Evolutionary conservation across 805 yeast species (phyloP).

Genomic region (Teunomyces panamensis): DNA sequence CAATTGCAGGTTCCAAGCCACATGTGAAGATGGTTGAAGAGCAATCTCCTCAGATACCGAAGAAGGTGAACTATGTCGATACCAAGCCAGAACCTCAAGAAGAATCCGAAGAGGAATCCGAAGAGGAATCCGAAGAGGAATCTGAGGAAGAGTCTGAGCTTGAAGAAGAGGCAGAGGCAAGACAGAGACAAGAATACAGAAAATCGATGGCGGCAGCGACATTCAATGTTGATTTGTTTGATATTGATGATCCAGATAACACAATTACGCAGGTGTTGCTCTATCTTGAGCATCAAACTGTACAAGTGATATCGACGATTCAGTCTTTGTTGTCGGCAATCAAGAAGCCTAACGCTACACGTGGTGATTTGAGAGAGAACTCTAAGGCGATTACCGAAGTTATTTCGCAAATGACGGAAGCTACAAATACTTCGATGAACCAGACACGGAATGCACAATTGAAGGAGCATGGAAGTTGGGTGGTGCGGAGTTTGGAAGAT

Average conservation of each 20-base stretch:
- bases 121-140: slow-evolving; percentile 17
- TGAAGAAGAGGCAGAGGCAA: slow-evolving; percentile 31
- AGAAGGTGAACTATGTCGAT: slow-evolving; percentile 7
- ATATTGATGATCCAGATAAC: slow-evolving; percentile 83
- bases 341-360: slow-evolving; percentile 71
- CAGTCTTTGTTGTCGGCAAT: slow-evolving; percentile 77
- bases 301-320: slow-evolving; percentile 84
- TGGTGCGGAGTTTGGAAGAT: slow-evolving; percentile 80
- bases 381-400: slow-evolving; percentile 76
- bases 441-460: slow-evolving; percentile 82
- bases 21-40: slow-evolving; percentile 1
- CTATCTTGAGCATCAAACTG: slow-evolving; percentile 91
- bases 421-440: slow-evolving; percentile 82
- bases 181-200: slow-evolving; percentile 44
- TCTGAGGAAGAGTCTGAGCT: slow-evolving; percentile 11
- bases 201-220: slow-evolving; percentile 51
- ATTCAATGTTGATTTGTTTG: slow-evolving; percentile 72
- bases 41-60: slow-evolving; percentile 6
- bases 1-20: background rate
- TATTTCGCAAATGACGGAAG: slow-evolving; percentile 83
- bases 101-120: slow-evolving; percentile 18
- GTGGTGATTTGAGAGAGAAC: slow-evolving; percentile 68
- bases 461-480: slow-evolving; percentile 90
- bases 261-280: slow-evolving; percentile 78
- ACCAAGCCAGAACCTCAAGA: slow-evolving; percentile 13